Base-by-base conservation (phyloP, 2,329 filamentous ascomycete species). In the Aspergillus fischeri region DNA sequence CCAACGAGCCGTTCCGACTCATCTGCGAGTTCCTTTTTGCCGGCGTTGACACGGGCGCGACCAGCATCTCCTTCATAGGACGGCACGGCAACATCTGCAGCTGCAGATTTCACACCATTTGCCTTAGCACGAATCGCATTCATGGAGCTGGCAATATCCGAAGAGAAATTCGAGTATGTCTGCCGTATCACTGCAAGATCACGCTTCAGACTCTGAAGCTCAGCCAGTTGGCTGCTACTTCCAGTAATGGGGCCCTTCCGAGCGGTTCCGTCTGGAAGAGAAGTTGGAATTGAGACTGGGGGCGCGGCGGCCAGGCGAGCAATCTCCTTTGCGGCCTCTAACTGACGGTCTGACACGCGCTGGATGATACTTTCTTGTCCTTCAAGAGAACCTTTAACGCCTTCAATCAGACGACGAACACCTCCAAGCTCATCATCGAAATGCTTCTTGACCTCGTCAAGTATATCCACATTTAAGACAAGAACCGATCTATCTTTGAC, bases 391-490 rank as follows among this genome's bases (percentile, higher is more conserved):
- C 89, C 88, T 73, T 89, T 91, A 57, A 99, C 86, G 56, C 90
- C 87, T 65, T 95, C 89, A n/a, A 99, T 86, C 29, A 96, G 83
- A 56, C 86, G 85, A 63, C 88, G 90, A 51, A 99, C 80, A 6
- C 88, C 86, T 9, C 88, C 87, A 52, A 99, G 81, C 45, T 92
- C 91, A 63, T 99, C 93, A 62, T 99, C 94, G 63, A 99, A 92
- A 70, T 97, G 94, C 51, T 87, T 87, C 77, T 97, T 97, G 41
- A 99, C 92, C 74, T 99, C 94, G 70, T 99, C 94, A 4, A 99
- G 82, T 17, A 88, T 85, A 70, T 99, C 94, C 1, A 97, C 83
- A 65, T 99, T 99, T 45, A 99, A 79, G 0, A 94, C 95, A n/a
- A 99, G 81, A 0, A 99, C 94, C 1, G 92, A 92, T 29, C 93